These are phyloP conservation scores for Skeletonema potamos DNA, from an alignment of 108 stramenopile genomes.

Conservation along the genomic window DNA sequence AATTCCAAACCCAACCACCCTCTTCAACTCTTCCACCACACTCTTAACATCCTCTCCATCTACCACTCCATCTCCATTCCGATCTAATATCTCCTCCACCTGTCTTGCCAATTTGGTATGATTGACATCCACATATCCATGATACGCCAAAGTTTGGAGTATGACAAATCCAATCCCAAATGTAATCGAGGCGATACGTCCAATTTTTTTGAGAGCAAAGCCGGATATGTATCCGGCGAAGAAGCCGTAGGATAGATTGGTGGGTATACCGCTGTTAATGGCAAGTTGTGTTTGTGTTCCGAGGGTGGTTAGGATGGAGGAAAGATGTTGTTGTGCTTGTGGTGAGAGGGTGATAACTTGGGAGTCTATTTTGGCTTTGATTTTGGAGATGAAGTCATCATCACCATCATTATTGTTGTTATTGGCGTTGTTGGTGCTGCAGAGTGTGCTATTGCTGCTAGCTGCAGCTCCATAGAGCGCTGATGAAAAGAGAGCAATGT, in stretches of 20 bases:
- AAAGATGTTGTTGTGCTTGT: not conserved
- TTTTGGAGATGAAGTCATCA: slow-evolving; percentile 26
- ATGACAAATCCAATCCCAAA: slow-evolving; percentile 70
- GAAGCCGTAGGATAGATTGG: slow-evolving; percentile 71
- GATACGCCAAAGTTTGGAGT: slow-evolving; percentile 61
- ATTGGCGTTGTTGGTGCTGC: slow-evolving; percentile 2
- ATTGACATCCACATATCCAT: slow-evolving; percentile 74
- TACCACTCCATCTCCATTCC: slow-evolving; percentile 40
- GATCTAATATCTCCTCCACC: slow-evolving; percentile 33
- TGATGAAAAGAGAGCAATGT: slow-evolving; percentile 4
- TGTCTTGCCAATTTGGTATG: slow-evolving; percentile 56
- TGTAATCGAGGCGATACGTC: slow-evolving; percentile 60
- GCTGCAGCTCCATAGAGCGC: not conserved
- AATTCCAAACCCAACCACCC: slow-evolving; percentile 39
- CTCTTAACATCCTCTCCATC: slow-evolving; percentile 30
- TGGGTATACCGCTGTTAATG: slow-evolving; percentile 52
- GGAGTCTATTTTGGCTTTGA: slow-evolving; percentile 29
- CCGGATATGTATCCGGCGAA: slow-evolving; percentile 73
- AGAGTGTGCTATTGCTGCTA: not conserved
- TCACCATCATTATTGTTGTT: not conserved
- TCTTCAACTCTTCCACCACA: slow-evolving; percentile 23
- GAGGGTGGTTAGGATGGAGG: not conserved
- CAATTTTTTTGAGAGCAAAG: slow-evolving; percentile 71
- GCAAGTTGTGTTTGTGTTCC: slow-evolving; percentile 31
- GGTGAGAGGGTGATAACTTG: too few relatives aligned